phyloP scores from a whole-genome alignment of 768 basidiomycete species.

The Tylopilus sp. region DNA sequence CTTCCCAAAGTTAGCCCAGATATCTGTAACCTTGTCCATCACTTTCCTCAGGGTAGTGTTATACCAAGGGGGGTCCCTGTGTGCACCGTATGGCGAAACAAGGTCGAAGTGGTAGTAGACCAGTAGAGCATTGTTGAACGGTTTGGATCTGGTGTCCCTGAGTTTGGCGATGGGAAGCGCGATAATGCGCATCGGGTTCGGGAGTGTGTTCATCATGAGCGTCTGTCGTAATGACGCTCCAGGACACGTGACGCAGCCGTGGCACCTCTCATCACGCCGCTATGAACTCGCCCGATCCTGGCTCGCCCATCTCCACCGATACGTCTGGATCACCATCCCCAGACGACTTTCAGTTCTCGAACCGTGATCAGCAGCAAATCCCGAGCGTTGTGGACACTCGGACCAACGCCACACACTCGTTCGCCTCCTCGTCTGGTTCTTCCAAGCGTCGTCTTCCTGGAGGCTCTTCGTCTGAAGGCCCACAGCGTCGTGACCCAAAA shows the following conservation, averaged over 20 bases:
- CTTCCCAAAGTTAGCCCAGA: conserved; percentile 70
- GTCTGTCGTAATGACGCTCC: background rate
- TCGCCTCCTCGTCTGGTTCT: conserved; percentile 26
- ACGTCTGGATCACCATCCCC: conserved; percentile 38
- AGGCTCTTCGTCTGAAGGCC: conserved; percentile 40
- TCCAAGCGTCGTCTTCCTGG: conserved; percentile 53
- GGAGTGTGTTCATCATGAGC: conserved; percentile 13
- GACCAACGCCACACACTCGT: conserved; percentile 17
- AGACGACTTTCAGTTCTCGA: conserved; percentile 31
- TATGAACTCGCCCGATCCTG: conserved; percentile 39
- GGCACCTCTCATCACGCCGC: background rate
- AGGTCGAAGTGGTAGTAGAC: conserved; percentile 44
- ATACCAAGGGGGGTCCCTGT: conserved; percentile 27
- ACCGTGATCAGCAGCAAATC: conserved; percentile 30
- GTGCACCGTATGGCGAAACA: conserved; percentile 28
- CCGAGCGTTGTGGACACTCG: conserved; percentile 19
- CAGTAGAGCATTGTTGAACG: conserved; percentile 22
- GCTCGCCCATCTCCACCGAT: conserved; percentile 34
- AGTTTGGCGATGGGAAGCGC: conserved; percentile 41
- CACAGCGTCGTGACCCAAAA: conserved; percentile 49
- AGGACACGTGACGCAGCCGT: conserved; percentile 15
- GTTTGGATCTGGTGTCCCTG: conserved; percentile 6
- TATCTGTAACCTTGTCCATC: conserved; percentile 46
- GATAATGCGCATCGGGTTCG: conserved; percentile 41
- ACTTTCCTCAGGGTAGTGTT: conserved; percentile 40